A percentile compares a stretch with the other conserved stretches of the same genome.
Evolutionary conservation across 257 asterid species (phyloP).

Genomic region (Ballota nigra): DNA sequence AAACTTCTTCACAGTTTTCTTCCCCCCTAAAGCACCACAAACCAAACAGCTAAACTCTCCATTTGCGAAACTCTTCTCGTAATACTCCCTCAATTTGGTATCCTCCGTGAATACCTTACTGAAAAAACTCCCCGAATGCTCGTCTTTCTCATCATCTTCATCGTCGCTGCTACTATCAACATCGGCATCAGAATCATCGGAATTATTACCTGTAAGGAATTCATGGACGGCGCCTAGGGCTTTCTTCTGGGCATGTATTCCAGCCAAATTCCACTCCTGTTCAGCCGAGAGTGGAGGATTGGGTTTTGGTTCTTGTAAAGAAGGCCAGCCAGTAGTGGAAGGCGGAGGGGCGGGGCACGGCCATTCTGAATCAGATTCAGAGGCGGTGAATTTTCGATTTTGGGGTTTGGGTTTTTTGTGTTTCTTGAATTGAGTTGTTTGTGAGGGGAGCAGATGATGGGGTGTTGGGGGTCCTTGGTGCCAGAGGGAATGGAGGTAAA

Average conservation of each 20-base stretch:
- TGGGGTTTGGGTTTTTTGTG: not conserved
- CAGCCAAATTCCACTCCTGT: constrained; percentile 29
- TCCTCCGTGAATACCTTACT: constrained; percentile 51
- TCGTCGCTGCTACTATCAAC: constrained; percentile 40
- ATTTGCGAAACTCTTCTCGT: constrained; percentile 40
- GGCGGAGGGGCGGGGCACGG: constrained; percentile 39
- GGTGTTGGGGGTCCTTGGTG: constrained; percentile 60
- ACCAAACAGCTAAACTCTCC: constrained; percentile 75
- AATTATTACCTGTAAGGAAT: constrained; percentile 28
- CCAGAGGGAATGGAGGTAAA: constrained; percentile 76
- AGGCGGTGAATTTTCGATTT: constrained; percentile 5
- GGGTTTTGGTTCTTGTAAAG: constrained; percentile 6
- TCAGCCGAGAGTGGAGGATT: constrained; percentile 34
- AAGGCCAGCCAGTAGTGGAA: constrained; percentile 40
- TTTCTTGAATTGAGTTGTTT: constrained; percentile 38
- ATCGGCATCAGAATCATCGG: constrained; percentile 26
- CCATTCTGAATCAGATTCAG: constrained; percentile 45
- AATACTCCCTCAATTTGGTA: constrained; percentile 42
- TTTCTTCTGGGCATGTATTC: constrained; percentile 39
- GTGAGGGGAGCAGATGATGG: constrained; percentile 30
- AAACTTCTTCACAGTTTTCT: constrained; percentile 50
- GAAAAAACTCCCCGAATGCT: constrained; percentile 48
- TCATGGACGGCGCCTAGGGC: constrained; percentile 40
- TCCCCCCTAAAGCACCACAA: constrained; percentile 57
- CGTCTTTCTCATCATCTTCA: constrained; percentile 45